Conservation (phyloP, 164 flowering plant species). For the Aristolochia contorta region DNA sequence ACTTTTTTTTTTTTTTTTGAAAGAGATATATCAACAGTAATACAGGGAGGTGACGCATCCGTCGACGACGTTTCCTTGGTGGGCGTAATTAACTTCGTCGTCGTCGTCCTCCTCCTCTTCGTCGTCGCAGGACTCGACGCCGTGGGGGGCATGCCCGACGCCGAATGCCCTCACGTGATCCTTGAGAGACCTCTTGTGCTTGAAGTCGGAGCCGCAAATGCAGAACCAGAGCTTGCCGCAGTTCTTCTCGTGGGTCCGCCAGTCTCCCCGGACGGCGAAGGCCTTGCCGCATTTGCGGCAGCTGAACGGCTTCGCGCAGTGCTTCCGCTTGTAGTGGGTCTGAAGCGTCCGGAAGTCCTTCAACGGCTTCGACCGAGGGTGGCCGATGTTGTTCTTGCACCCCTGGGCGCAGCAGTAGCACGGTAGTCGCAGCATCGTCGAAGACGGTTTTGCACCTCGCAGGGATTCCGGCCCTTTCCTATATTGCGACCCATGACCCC, state of each 20-base stretch:
- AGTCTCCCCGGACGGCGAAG: slow-evolving; percentile 68
- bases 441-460: slow-evolving; percentile 39
- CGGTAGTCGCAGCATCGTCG: slow-evolving; percentile 44
- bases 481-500: slow-evolving; percentile 73
- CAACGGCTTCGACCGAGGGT: slow-evolving; percentile 59
- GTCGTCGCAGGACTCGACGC: slow-evolving; percentile 16
- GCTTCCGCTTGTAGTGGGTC: slow-evolving; percentile 73
- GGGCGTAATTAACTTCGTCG: not conserved
- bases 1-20: too few species aligned
- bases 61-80: too few species aligned
- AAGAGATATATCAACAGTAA: too few species aligned
- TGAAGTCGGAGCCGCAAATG: slow-evolving; percentile 66
- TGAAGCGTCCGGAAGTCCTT: slow-evolving; percentile 71
- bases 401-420: slow-evolving; percentile 69
- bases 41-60: too few species aligned
- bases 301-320: slow-evolving; percentile 44
- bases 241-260: slow-evolving; percentile 78
- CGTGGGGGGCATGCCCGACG: slow-evolving; percentile 43
- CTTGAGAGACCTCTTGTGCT: slow-evolving; percentile 69
- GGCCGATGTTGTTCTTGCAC: slow-evolving; percentile 60
- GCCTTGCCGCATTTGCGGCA: slow-evolving; percentile 61
- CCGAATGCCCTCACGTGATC: slow-evolving; percentile 67
- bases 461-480: slow-evolving; percentile 50
- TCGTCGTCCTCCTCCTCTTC: slow-evolving; percentile 16
- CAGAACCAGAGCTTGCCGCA: slow-evolving; percentile 75